Evolutionary conservation across 306 rosid genomes (phyloP).

Genomic region (Clitoria ternatea): DNA sequence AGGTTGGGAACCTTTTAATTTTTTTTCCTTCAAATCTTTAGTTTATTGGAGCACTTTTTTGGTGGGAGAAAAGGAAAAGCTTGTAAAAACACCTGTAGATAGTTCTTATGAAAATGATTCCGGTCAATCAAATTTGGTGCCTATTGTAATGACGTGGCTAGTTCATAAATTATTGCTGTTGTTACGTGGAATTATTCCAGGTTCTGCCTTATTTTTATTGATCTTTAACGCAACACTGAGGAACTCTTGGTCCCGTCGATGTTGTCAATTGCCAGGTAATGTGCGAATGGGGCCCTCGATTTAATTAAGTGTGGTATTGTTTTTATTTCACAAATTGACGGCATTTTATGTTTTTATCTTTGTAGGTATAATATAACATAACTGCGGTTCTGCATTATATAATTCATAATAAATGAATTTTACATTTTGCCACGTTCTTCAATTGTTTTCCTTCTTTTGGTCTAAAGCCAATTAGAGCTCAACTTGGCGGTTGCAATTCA

Average conservation of each 20-base stretch:
- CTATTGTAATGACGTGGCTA: slow-evolving; percentile 38
- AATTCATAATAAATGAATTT: neutral
- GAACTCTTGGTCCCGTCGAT: neutral
- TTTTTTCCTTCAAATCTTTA: neutral
- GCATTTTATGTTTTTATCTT: neutral
- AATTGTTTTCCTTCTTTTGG: too few species aligned
- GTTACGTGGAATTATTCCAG: slow-evolving; percentile 20
- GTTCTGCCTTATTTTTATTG: neutral
- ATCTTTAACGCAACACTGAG: neutral
- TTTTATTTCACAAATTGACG: slow-evolving; percentile 5
- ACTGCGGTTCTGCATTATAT: too few species aligned
- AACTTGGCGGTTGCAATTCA: too few species aligned
- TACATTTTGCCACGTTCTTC: slow-evolving; percentile 22
- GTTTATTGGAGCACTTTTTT: slow-evolving; percentile 33
- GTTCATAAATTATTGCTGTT: slow-evolving; percentile 21
- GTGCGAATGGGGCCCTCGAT: slow-evolving; percentile 33
- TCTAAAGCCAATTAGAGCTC: too few species aligned
- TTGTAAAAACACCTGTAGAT: slow-evolving; percentile 37
- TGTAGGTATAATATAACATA: too few species aligned
- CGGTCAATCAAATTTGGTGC: slow-evolving; percentile 23
- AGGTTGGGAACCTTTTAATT: neutral
- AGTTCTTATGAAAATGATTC: slow-evolving; percentile 30
- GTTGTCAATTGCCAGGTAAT: slow-evolving; percentile 21
- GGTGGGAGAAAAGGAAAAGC: slow-evolving; percentile 29
- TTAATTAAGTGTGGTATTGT: neutral